phyloP scores from a whole-genome alignment of 1,139 yeast genomes.

The Geotrichum bryndzae region DNA sequence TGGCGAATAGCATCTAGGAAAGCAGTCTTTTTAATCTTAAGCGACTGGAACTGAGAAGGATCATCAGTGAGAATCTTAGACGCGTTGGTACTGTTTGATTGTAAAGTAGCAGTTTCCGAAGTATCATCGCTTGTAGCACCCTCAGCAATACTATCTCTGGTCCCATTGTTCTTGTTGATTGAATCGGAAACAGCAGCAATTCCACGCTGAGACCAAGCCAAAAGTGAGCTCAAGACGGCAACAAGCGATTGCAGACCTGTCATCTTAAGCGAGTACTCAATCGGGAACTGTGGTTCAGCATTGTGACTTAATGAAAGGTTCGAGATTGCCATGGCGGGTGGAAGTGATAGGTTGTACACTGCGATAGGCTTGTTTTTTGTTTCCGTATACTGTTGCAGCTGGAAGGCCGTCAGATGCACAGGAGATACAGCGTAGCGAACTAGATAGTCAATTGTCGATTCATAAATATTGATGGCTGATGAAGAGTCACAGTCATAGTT shows the following conservation, averaged over 20 bases:
- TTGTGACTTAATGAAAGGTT: conserved; percentile 45
- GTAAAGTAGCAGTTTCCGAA: conserved; percentile 17
- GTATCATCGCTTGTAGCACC: conserved; percentile 15
- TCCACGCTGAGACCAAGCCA: conserved; percentile 86
- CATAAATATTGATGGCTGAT: conserved; percentile 78
- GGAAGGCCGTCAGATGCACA: conserved; percentile 65
- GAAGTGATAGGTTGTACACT: conserved; percentile 64
- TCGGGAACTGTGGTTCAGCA: conserved; percentile 44
- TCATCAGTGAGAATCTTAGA: conserved; percentile 43
- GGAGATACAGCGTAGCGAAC: conserved; percentile 67
- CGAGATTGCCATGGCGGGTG: conserved; percentile 71
- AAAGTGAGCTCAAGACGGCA: conserved; percentile 71
- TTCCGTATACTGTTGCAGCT: conserved; percentile 60
- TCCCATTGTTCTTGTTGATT: not conserved
- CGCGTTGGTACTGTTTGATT: conserved; percentile 18
- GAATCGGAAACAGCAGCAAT: conserved; percentile 33
- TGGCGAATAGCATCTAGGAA: conserved; percentile 45
- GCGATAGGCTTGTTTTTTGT: conserved; percentile 57
- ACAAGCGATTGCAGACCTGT: conserved; percentile 75
- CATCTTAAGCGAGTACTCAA: conserved; percentile 77
- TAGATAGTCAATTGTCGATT: conserved; percentile 68
- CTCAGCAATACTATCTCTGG: conserved; percentile 8
- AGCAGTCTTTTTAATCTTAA: conserved; percentile 78
- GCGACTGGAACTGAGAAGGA: conserved; percentile 77
- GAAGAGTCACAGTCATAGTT: conserved; percentile 89